Evolutionary conservation across 83 land plant genomes (phyloP).

Genomic region (Diphasiastrum complanatum): DNA sequence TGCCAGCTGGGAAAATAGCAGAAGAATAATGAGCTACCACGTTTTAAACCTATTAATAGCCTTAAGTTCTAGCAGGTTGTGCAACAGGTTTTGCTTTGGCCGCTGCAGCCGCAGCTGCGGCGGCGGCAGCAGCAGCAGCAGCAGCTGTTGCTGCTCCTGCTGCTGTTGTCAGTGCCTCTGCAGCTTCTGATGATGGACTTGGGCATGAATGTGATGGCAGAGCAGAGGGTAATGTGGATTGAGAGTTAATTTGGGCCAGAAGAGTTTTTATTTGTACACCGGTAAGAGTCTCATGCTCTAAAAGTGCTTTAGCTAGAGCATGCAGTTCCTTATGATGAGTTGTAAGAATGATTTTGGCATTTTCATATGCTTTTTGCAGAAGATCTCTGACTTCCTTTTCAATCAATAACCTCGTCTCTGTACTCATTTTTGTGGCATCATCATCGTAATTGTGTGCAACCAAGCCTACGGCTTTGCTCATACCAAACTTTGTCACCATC

Average conservation of each 20-base stretch:
- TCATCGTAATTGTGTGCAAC: conserved; percentile 81
- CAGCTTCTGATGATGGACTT: conserved; percentile 59
- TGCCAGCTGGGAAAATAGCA: too few relatives aligned
- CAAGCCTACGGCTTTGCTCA: conserved; percentile 88
- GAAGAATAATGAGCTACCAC: too few relatives aligned
- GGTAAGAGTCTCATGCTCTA: conserved; percentile 83
- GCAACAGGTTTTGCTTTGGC: conserved; percentile 59
- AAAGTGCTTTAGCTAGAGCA: conserved; percentile 76
- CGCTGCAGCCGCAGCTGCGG: conserved; percentile 56
- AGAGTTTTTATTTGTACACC: conserved; percentile 71
- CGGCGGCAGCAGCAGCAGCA: too few relatives aligned
- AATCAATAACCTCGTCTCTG: conserved; percentile 78
- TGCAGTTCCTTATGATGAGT: conserved; percentile 77
- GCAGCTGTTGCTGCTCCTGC: too few relatives aligned
- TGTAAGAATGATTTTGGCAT: conserved; percentile 71
- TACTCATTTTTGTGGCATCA: conserved; percentile 91
- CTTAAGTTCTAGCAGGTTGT: conserved; percentile 44
- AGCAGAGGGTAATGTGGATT: conserved; percentile 30
- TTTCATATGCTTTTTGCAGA: conserved; percentile 70
- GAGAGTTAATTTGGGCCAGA: conserved; percentile 55
- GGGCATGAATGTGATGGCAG: conserved; percentile 30
- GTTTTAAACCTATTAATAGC: too few relatives aligned
- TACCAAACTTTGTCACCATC: conserved; percentile 97
- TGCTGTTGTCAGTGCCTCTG: conserved; percentile 51
- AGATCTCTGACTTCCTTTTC: conserved; percentile 80